Evolutionary conservation across 192 early-diverging fungal genomes (phyloP).

Genomic region (Backusella macrospora): DNA sequence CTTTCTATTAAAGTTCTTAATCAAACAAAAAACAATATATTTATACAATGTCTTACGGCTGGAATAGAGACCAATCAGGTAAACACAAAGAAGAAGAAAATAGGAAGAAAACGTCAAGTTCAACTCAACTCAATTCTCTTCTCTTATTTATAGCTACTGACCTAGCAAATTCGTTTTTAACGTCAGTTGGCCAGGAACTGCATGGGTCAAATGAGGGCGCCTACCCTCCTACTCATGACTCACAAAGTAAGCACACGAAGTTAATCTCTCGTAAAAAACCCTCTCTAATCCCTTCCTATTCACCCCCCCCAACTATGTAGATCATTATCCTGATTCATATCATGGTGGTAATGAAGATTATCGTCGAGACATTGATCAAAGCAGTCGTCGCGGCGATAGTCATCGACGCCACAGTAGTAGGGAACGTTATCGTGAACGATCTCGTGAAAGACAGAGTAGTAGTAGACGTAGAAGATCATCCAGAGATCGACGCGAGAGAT

Average conservation of each 20-base stretch:
- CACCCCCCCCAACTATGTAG: neutral
- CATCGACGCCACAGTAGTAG: slow-evolving; percentile 5
- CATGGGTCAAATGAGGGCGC: slow-evolving; percentile 6
- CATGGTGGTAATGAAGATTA: slow-evolving; percentile 22
- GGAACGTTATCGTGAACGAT: slow-evolving; percentile 15
- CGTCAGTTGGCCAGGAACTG: slow-evolving; percentile 21
- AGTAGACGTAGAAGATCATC: slow-evolving; percentile 10
- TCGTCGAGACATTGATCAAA: slow-evolving; percentile 18
- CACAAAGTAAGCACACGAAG: neutral
- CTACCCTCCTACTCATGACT: slow-evolving; percentile 9
- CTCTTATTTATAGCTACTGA: neutral
- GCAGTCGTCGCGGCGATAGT: neutral
- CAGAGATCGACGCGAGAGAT: slow-evolving; percentile 13
- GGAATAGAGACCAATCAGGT: slow-evolving; percentile 22
- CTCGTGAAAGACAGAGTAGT: neutral
- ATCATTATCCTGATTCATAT: neutral
- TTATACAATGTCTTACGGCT: slow-evolving; percentile 19
- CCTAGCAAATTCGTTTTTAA: slow-evolving; percentile 20
- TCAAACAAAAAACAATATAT: too few species aligned
- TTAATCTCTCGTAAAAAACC: too few species aligned
- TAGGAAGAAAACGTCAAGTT: neutral
- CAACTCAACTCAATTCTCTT: neutral
- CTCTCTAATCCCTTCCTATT: neutral
- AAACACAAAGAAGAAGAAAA: neutral
- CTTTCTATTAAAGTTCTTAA: too few species aligned